Conservation (phyloP, 2,329 filamentous ascomycete species). For the Exophiala phaeomuriformis region DNA sequence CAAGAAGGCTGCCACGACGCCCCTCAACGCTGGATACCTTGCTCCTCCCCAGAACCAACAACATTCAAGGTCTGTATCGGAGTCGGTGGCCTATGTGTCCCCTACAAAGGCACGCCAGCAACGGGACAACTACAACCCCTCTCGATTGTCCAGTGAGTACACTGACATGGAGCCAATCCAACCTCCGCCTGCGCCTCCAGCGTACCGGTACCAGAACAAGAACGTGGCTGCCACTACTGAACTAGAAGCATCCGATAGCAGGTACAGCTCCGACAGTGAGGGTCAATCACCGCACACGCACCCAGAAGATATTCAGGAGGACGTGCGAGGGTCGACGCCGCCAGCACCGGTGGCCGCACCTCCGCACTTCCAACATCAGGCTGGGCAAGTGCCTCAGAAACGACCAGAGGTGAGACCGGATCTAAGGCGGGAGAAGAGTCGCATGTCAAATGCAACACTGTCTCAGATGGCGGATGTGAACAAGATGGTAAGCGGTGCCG, state of each 20-base stretch:
- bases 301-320: constrained; percentile 31
- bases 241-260: constrained; percentile 28
- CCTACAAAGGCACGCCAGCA: constrained; percentile 17
- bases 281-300: constrained; percentile 22
- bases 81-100: constrained; percentile 21
- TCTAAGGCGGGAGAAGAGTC: constrained; percentile 70
- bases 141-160: constrained; percentile 21
- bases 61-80: constrained; percentile 27
- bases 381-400: constrained; percentile 61
- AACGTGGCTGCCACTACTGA: constrained; percentile 19
- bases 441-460: constrained; percentile 74
- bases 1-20: constrained; percentile 17
- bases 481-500: constrained; percentile 32
- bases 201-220: constrained; percentile 29
- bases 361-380: constrained; percentile 69
- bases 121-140: constrained; percentile 16
- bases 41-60: constrained; percentile 22
- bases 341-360: constrained; percentile 71
- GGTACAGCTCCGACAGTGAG: constrained; percentile 39
- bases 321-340: constrained; percentile 47
- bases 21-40: constrained; percentile 18
- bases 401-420: constrained; percentile 69
- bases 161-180: constrained; percentile 15
- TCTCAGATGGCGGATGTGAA: constrained; percentile 69
- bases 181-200: constrained; percentile 33